Base-by-base conservation (phyloP, 306 rosid species). In the Spatholobus suberectus region DNA sequence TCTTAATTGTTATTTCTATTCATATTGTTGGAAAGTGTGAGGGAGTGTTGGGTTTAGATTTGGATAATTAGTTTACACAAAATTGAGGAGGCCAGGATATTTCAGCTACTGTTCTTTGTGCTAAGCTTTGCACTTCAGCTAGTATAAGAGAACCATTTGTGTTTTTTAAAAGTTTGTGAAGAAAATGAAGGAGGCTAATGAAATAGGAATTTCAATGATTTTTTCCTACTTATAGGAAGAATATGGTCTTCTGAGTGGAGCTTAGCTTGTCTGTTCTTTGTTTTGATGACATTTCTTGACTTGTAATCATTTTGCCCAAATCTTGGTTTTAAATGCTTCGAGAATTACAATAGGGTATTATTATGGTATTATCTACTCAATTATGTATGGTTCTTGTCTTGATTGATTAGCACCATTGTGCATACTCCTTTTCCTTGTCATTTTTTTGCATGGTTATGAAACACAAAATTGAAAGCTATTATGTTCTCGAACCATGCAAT, bases 251-350 rank as follows among this genome's bases (percentile, higher is more conserved):
- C 4, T 44, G 18, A 18, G 58, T 32, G 26, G 57, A 20, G 80
- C 29, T 27, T 66, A 32, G 40, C 52, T 27, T 44, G 6, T 32
- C 47, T 76, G 26, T 58, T 57, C 40, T 76, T 15, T 75, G 58
- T 76, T 40, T 58, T 57, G 10, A 40, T 24, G 71, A 77, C 37
- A 38, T 75, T 61, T 62, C 35, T 27, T n/a, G 47, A 29, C 49
- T n/a, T 63, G 14, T 29, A 29, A 34, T 21, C 0, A 1, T 29
- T 4, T 14, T 4, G 4, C 17, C 27, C 49, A 21, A 71, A 46
- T 5, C 6, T 46, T 61, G 3, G 32, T 29, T 29, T 29, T 29
- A 29, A 29, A 29, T 29, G 32, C 32, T 29, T 29, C 3, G 32
- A 29, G 32, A 29, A 29, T 29, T 29, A 41, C 52, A 24, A 41